Evolutionary conservation across 2,329 filamentous ascomycete species (phyloP).

Genomic region (Macrophomina tecta): DNA sequence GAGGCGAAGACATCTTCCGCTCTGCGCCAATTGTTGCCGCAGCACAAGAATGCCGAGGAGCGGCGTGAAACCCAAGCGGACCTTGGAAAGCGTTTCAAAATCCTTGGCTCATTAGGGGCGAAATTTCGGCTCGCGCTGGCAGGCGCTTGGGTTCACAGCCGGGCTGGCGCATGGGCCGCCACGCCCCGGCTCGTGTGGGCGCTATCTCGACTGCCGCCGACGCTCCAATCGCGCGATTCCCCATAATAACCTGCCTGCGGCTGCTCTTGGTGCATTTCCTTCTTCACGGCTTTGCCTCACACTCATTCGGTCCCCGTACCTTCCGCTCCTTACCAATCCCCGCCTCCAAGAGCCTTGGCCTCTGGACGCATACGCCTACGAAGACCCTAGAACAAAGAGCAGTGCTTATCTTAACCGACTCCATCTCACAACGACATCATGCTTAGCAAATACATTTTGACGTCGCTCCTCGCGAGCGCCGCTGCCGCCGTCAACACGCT

Average conservation of each 20-base stretch:
- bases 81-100: constrained; percentile 19
- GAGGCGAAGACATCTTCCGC: constrained; percentile 7
- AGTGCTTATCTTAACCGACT: constrained; percentile 17
- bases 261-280: constrained; percentile 19
- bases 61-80: constrained; percentile 24
- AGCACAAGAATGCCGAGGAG: constrained; percentile 11
- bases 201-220: constrained; percentile 20
- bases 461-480: constrained; percentile 46
- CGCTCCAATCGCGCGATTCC: constrained; percentile 13
- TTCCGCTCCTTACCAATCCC: constrained; percentile 18
- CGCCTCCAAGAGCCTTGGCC: constrained; percentile 17
- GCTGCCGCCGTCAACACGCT: constrained; percentile 62
- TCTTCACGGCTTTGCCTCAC: constrained; percentile 22
- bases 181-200: constrained; percentile 16
- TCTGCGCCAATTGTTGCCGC: neutral
- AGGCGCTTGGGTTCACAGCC: constrained; percentile 15
- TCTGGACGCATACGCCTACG: constrained; percentile 20
- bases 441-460: constrained; percentile 24
- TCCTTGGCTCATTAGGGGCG: constrained; percentile 27
- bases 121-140: constrained; percentile 24
- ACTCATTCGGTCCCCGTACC: constrained; percentile 20
- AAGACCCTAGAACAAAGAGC: constrained; percentile 10
- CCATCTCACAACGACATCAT: constrained; percentile 18
- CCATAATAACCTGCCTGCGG: constrained; percentile 13
- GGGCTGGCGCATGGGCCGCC: constrained; percentile 8